A percentile compares a stretch with the other conserved stretches of the same genome.
Evolutionary conservation across 2,329 filamentous ascomycete genomes (phyloP).

Genomic region (Macrophomina pseudophaseolina): DNA sequence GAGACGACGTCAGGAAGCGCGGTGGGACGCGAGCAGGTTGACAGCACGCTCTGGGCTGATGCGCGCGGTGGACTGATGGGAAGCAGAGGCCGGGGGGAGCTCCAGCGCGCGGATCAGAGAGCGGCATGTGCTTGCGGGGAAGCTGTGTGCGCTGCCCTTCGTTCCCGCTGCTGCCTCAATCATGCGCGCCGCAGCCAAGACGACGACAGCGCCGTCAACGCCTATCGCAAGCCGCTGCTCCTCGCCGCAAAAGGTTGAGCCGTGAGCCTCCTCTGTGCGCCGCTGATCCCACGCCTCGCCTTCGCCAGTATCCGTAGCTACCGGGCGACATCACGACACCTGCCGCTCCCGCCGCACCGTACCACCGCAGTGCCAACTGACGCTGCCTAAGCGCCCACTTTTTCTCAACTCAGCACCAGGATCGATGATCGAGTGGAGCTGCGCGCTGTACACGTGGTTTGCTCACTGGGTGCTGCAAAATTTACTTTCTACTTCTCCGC

Average conservation of each 20-base stretch:
- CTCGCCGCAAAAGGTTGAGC: background rate
- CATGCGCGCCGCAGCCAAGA: slow-evolving; percentile 2
- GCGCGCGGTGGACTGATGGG: slow-evolving; percentile 21
- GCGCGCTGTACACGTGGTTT: slow-evolving; percentile 5
- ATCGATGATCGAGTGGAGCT: slow-evolving; percentile 20
- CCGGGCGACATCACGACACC: background rate
- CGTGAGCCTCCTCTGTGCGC: background rate
- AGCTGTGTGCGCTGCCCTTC: slow-evolving; percentile 15
- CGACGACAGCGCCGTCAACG: slow-evolving; percentile 9
- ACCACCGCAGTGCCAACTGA: background rate
- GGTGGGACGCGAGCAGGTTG: slow-evolving; percentile 23
- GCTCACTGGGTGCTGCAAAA: background rate
- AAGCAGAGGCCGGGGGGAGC: slow-evolving; percentile 16
- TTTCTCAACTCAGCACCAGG: background rate
- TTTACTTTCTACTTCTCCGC: slow-evolving; percentile 19
- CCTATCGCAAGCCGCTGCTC: slow-evolving; percentile 8
- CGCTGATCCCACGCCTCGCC: background rate
- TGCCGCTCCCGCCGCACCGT: slow-evolving; percentile 6
- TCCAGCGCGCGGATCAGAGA: slow-evolving; percentile 5
- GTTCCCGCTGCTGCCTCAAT: slow-evolving; percentile 7
- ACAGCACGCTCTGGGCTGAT: slow-evolving; percentile 16
- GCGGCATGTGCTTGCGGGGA: slow-evolving; percentile 21
- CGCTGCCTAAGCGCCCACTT: slow-evolving; percentile 14
- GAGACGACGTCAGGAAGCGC: slow-evolving; percentile 2
- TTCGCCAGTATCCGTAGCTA: background rate